Evolutionary conservation across 2,329 filamentous ascomycete species (phyloP).

Genomic region (Aureobasidium sp.): DNA sequence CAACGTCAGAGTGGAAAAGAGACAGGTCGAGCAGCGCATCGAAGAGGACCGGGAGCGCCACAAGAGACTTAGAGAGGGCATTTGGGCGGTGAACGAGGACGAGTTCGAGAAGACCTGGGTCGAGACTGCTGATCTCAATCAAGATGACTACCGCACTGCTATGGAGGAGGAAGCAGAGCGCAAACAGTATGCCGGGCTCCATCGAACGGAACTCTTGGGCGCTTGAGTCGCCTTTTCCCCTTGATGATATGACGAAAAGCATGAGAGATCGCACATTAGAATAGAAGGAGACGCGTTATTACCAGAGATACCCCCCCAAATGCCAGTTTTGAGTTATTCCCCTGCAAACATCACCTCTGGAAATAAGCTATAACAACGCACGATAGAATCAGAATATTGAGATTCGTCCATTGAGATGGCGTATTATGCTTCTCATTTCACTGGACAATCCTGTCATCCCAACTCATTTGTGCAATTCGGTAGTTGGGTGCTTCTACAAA

Average conservation of each 20-base stretch:
- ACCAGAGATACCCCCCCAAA: not conserved
- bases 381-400: no score
- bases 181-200: conserved; percentile 38
- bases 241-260: not conserved
- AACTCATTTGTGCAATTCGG: not conserved
- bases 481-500: no score
- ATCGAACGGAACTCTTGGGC: conserved; percentile 14
- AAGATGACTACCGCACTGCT: conserved; percentile 73
- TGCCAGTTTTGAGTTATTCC: not conserved
- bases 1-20: conserved; percentile 60
- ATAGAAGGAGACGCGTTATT: not conserved
- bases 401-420: not conserved
- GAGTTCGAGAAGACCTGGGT: conserved; percentile 82
- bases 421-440: not conserved
- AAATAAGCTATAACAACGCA: not conserved
- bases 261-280: not conserved
- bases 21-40: conserved; percentile 88
- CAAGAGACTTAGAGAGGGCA: conserved; percentile 82
- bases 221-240: not conserved
- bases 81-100: conserved; percentile 70
- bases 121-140: conserved; percentile 75
- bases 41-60: conserved; percentile 95
- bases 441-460: not conserved
- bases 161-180: conserved; percentile 63
- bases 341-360: not conserved